These are phyloP conservation scores for Pyrrhoderma lamaoense DNA, from an alignment of 1,284 basidiomycete genomes.

Conservation along the genomic window DNA sequence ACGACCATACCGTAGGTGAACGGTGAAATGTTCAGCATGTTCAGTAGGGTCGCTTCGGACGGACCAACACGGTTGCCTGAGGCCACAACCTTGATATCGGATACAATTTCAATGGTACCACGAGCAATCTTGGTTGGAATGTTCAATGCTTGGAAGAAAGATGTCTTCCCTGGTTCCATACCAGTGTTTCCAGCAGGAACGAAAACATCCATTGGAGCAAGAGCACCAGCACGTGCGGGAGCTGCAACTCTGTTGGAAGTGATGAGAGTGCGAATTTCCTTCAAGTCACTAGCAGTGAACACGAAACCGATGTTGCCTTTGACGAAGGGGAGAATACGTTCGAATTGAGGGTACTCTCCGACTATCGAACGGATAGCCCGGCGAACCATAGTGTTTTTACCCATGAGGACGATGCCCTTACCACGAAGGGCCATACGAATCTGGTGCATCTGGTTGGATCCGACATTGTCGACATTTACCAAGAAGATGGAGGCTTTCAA, in stretches of 20 bases:
- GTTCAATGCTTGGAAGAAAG: conserved; percentile 99
- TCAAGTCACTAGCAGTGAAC: conserved; percentile 90
- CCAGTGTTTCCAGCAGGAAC: conserved; percentile 97
- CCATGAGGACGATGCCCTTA: conserved; percentile 97
- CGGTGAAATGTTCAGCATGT: conserved; percentile 98
- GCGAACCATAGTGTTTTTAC: conserved; percentile 99
- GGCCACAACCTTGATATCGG: conserved; percentile 92
- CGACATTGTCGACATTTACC: conserved; percentile 99
- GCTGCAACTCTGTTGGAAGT: conserved; percentile 96
- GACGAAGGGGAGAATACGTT: conserved; percentile 93
- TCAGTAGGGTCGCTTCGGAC: conserved; percentile 95
- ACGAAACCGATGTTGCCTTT: conserved; percentile 99
- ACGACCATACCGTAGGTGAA: conserved; percentile 99
- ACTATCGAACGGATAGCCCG: conserved; percentile 92
- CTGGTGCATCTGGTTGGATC: conserved; percentile 99
- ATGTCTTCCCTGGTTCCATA: conserved; percentile 99
- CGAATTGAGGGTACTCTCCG: conserved; percentile 86
- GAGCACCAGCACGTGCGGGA: conserved; percentile 96
- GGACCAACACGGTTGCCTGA: conserved; percentile 91
- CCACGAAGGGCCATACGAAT: conserved; percentile 96
- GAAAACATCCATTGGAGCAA: conserved; percentile 86
- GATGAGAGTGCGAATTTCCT: conserved; percentile 91
- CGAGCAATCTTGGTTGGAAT: conserved; percentile 99
- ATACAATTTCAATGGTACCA: conserved; percentile 99
- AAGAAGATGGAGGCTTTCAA: conserved; percentile 89